Percentiles rank a stretch among this genome's conserved stretches.
These are phyloP conservation scores for Chaetomium fimeti DNA, from an alignment of 495 filamentous ascomycete genomes.

Conservation along the genomic window DNA sequence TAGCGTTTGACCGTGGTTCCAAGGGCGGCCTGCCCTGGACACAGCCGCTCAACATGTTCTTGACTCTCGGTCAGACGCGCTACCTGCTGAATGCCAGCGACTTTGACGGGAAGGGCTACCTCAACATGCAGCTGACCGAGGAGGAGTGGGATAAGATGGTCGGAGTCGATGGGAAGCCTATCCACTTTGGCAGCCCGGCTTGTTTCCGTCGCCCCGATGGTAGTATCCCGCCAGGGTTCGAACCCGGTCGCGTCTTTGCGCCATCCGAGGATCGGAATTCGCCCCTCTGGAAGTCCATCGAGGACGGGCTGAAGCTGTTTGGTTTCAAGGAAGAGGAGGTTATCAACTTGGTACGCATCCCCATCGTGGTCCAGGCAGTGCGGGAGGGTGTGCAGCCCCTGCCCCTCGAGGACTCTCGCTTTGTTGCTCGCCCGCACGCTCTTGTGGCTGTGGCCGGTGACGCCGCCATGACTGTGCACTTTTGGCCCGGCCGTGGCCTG, in stretches of 20 bases:
- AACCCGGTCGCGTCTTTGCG: constrained; percentile 35
- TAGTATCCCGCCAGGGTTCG: constrained; percentile 36
- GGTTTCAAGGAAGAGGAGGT: constrained; percentile 44
- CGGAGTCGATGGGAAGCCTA: constrained; percentile 35
- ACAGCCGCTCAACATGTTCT: constrained; percentile 43
- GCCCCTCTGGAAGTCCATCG: constrained; percentile 38
- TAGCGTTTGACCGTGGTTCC: constrained; percentile 39
- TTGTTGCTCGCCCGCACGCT: constrained; percentile 35
- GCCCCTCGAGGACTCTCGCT: constrained; percentile 32
- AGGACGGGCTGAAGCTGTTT: constrained; percentile 43
- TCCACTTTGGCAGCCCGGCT: constrained; percentile 39
- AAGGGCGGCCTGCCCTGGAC: constrained; percentile 38
- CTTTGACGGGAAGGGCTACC: constrained; percentile 38
- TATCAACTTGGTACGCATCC: constrained; percentile 44
- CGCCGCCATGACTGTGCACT: constrained; percentile 40
- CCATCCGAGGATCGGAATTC: constrained; percentile 37
- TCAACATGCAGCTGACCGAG: constrained; percentile 45
- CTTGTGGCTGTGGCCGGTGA: constrained; percentile 38
- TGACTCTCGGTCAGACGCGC: constrained; percentile 42
- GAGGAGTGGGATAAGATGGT: constrained; percentile 45
- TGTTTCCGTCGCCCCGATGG: constrained; percentile 35
- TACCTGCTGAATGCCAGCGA: constrained; percentile 44
- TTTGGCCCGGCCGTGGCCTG: constrained; percentile 38
- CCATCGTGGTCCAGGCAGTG: constrained; percentile 43
- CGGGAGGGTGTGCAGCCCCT: constrained; percentile 39